A percentile compares a stretch with the other conserved stretches of the same genome.
These are phyloP conservation scores for Phtheirospermum japonicum DNA, from an alignment of 257 asterid species.

Conservation along the genomic window DNA sequence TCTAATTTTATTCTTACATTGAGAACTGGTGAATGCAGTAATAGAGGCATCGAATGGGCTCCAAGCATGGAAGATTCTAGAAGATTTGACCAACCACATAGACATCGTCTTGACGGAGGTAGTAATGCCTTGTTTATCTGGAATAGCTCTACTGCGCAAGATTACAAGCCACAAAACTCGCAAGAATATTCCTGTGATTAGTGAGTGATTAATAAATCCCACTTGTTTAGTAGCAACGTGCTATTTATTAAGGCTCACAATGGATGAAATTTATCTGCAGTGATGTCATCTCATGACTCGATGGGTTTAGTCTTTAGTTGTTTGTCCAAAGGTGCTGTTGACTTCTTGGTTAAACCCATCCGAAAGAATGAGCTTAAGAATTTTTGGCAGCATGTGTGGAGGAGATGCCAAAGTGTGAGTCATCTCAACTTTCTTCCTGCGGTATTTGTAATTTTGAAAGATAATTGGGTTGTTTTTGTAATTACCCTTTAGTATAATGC, in stretches of 20 bases:
- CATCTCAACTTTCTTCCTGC: conserved; percentile 5
- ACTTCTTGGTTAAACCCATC: conserved; percentile 73
- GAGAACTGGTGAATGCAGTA: conserved; percentile 38
- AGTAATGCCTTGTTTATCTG: conserved; percentile 60
- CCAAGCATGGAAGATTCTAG: conserved; percentile 73
- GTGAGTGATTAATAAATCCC: conserved; percentile 38
- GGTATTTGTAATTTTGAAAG: conserved; percentile 4
- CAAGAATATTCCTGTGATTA: conserved; percentile 68
- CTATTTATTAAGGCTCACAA: conserved; percentile 22
- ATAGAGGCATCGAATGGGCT: conserved; percentile 62
- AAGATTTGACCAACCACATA: conserved; percentile 55
- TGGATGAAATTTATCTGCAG: conserved; percentile 43
- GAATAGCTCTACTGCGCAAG: conserved; percentile 64
- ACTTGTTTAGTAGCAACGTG: conserved; percentile 14
- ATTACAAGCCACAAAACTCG: conserved; percentile 68
- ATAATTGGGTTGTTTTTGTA: background rate
- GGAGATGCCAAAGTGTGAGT: conserved; percentile 75
- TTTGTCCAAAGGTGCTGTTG: conserved; percentile 76
- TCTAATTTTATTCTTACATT: background rate
- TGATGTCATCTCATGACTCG: conserved; percentile 82
- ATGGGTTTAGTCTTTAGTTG: conserved; percentile 73
- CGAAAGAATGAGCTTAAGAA: conserved; percentile 81
- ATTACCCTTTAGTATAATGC: background rate
- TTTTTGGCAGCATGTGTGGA: conserved; percentile 87
- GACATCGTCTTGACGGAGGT: conserved; percentile 67